Base-by-base conservation (phyloP, 352 stramenopile species). In the Pythium biforme region DNA sequence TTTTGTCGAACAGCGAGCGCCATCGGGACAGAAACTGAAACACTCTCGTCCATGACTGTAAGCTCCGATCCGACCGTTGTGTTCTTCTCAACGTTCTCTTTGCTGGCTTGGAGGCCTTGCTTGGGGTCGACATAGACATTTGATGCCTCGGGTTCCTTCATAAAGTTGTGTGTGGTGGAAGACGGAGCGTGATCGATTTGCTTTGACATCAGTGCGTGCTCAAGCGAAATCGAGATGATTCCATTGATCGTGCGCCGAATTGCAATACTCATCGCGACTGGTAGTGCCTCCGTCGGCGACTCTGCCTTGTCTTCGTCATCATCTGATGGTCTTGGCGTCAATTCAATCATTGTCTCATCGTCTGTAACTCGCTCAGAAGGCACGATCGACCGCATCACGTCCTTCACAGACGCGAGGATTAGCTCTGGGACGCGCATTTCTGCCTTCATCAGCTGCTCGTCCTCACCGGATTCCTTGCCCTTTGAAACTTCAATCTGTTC, bases 211-310 rank as follows among this genome's bases (percentile, higher is more conserved):
- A 54, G 6, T 10, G 31, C 62, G 2, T 64, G 45, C 34, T 69
- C 62, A 9, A 69, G 52, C 22, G 62, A 69, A 3, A 69, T 45
- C 29, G 48, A 60, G 31, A 69, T 69, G 19, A 69, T 50, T 6
- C 62, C 62, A 59, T 64, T 15, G 22, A 69, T 40, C 6, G 55
- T 54, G 17, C 55, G 48, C 12, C 62, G 62, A 51, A 69, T 69
- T 12, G 62, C 62, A n/a, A 69, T 64, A 1, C 48, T 41, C 55
- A 69, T 60, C 3, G 55, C 55, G 26, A 69, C 62, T 40, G 62
- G 53, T 12, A 69, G 48, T 47, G 61, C 55, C 10, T 64, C 22
- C 33, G 31, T 8, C 33, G 20, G 2, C 10, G 2, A 19, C 10
- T 20, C 15, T n/a, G 12, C 20, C 22, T 64, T 17, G 2, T 54